phyloP scores from a whole-genome alignment of 495 filamentous ascomycete genomes.

The Xylaria grammica region DNA sequence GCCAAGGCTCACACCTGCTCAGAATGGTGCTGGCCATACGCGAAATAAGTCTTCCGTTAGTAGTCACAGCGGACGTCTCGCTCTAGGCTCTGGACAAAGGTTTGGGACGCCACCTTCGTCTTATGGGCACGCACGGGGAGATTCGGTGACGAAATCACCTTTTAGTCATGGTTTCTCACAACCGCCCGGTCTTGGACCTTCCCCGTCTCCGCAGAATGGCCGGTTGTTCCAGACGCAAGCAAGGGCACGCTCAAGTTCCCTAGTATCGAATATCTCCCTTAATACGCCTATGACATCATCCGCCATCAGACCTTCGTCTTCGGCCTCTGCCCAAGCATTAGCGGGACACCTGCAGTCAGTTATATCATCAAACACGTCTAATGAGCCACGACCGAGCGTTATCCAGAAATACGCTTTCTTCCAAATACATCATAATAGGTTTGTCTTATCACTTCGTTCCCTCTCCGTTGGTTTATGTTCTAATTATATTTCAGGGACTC shows the following conservation, averaged over 20 bases:
- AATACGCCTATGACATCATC: slow-evolving; percentile 41
- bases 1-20: slow-evolving; percentile 26
- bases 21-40: slow-evolving; percentile 30
- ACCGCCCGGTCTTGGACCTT: slow-evolving; percentile 36
- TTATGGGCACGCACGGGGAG: slow-evolving; percentile 32
- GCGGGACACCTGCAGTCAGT: slow-evolving; percentile 26
- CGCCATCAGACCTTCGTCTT: slow-evolving; percentile 34
- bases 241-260: slow-evolving; percentile 35
- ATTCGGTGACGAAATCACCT: slow-evolving; percentile 37
- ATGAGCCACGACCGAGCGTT: slow-evolving; percentile 32
- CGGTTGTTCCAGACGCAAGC: slow-evolving; percentile 39
- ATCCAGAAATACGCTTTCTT: slow-evolving; percentile 59
- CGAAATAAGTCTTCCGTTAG: slow-evolving; percentile 36
- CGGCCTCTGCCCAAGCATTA: slow-evolving; percentile 33
- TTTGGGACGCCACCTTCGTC: slow-evolving; percentile 40
- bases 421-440: slow-evolving; percentile 55
- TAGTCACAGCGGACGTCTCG: slow-evolving; percentile 27
- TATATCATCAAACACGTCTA: slow-evolving; percentile 18
- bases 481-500: slow-evolving; percentile 44
- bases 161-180: slow-evolving; percentile 39
- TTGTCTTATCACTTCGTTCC: background rate
- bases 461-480: background rate
- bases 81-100: slow-evolving; percentile 34
- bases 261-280: slow-evolving; percentile 39
- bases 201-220: slow-evolving; percentile 38